A percentile compares a stretch with the other conserved stretches of the same genome.
Evolutionary conservation across 108 stramenopile genomes (phyloP).

Genomic region (Skeletonema potamos): DNA sequence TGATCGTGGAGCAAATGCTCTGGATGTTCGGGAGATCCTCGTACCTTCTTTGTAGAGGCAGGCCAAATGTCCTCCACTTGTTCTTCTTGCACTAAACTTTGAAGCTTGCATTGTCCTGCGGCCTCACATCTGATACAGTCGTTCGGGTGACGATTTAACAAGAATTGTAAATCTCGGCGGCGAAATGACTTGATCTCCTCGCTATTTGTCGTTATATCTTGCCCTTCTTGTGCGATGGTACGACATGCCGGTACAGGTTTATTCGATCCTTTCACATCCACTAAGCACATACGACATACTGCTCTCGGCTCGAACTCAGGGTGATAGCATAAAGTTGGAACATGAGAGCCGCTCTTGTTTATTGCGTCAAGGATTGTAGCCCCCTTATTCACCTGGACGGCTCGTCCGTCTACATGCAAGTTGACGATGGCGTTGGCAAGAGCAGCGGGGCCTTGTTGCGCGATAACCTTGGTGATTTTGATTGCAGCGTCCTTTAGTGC

Average conservation of each 20-base stretch:
- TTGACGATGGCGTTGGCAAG: background rate
- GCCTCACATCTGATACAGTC: conserved; percentile 49
- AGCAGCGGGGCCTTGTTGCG: background rate
- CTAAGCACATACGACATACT: conserved; percentile 50
- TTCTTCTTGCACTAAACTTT: conserved; percentile 41
- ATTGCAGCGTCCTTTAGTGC: conserved; percentile 5
- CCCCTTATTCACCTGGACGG: conserved; percentile 13
- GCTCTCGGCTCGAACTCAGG: conserved; percentile 43
- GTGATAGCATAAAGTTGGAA: conserved; percentile 58
- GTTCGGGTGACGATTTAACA: conserved; percentile 43
- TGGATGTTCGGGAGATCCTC: conserved; percentile 32
- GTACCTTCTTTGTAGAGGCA: conserved; percentile 1
- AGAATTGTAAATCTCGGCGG: conserved; percentile 39
- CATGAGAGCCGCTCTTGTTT: conserved; percentile 27
- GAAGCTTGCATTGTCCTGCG: conserved; percentile 46
- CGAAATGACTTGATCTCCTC: conserved; percentile 33
- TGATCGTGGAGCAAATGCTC: conserved; percentile 35
- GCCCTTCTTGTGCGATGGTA: conserved; percentile 35
- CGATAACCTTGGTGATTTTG: conserved; percentile 1
- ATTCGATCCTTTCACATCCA: conserved; percentile 37
- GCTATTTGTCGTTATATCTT: conserved; percentile 25
- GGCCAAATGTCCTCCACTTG: conserved; percentile 47
- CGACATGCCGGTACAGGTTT: conserved; percentile 40
- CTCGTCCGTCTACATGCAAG: conserved; percentile 8
- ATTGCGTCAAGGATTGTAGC: conserved; percentile 45